These are phyloP conservation scores for Salvia sclarea DNA, from an alignment of 305 asterid genomes.

Conservation along the genomic window DNA sequence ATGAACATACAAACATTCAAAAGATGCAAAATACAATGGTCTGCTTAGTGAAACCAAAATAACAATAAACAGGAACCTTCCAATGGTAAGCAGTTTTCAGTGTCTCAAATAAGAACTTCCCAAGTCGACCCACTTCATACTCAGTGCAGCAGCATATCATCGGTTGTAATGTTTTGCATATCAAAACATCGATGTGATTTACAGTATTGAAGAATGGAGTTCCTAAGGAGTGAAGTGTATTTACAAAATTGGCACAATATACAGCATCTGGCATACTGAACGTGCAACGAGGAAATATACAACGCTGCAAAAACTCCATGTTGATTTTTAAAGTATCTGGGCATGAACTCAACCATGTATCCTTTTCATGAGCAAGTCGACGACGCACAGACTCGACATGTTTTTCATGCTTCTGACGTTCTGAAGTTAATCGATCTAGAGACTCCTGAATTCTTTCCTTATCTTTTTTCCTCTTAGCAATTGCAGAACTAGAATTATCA, in stretches of 20 bases:
- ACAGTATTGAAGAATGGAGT: constrained; percentile 99
- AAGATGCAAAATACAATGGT: constrained; percentile 15
- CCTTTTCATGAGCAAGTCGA: constrained; percentile 90
- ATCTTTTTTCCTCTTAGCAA: constrained; percentile 95
- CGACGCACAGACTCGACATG: constrained; percentile 93
- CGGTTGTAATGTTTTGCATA: constrained; percentile 98
- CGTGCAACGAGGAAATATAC: constrained; percentile 98
- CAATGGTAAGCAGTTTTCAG: constrained; percentile 93
- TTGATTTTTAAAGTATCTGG: constrained; percentile 98
- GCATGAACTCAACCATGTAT: constrained; percentile 98
- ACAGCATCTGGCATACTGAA: constrained; percentile 99
- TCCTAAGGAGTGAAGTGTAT: constrained; percentile 95
- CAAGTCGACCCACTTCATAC: constrained; percentile 98
- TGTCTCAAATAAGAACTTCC: constrained; percentile 91
- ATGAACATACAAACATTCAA: constrained; percentile 14
- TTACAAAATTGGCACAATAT: constrained; percentile 91
- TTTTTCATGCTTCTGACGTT: constrained; percentile 94
- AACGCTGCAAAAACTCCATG: constrained; percentile 98
- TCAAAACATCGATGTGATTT: constrained; percentile 96
- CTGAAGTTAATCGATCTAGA: constrained; percentile 77
- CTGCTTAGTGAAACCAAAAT: constrained; percentile 5
- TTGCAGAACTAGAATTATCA: constrained; percentile 98
- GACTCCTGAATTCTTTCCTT: constrained; percentile 99
- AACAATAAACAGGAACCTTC: constrained; percentile 63
- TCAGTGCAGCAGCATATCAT: constrained; percentile 99